Base-by-base conservation (phyloP, 805 yeast genomes). In the Dipodascus albidus region DNA sequence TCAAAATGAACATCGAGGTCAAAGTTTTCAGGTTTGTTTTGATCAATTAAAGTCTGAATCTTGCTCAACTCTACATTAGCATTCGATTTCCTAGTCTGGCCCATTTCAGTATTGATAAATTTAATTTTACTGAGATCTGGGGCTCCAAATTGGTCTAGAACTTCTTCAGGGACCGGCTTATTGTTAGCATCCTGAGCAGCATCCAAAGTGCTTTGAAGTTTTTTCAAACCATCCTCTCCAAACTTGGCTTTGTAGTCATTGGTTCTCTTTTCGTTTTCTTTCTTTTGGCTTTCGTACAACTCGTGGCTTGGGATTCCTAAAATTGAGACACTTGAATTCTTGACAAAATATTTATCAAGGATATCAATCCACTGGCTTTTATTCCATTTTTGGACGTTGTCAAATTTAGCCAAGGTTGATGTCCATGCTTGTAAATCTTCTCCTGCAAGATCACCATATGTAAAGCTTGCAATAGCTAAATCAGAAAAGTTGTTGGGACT, bases 1-100 rank as follows among this genome's bases (percentile, higher is more conserved):
- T 93, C 97, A 60, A 85, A 76, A 63, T 88, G 93, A 51, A 90
- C 64, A 57, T 80, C 82, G 41, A 90, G 66, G 2, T 90, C 88
- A 57, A 84, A 74, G 51, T 75, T 71, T 14, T 17, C 33, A n/a
- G 53, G 53, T 27, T 17, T 23, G 23, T 53, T 55, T 3, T n/a
- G 17, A 35, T 52, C 53, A 14, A 56, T 33, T 2, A 23, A 24
- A 4, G 33, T 22, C 38, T 51, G 57, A 15, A 53, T 15, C 19
- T 19, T 8, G 15, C 33, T 47, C 6, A 3, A 51, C 23, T 22
- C 19, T n/a, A 8, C 24, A 20, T n/a, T 4, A 9, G 38, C 15
- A 14, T 14, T n/a, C 53, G 80, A 74, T 15, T 67, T 59, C 1
- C 87, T 84, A 6, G 80, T 80, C 4, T 78, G 77, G 47, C 85